phyloP scores from a whole-genome alignment of 371 early-diverging fungal species.

The Rhizopus delemar region DNA sequence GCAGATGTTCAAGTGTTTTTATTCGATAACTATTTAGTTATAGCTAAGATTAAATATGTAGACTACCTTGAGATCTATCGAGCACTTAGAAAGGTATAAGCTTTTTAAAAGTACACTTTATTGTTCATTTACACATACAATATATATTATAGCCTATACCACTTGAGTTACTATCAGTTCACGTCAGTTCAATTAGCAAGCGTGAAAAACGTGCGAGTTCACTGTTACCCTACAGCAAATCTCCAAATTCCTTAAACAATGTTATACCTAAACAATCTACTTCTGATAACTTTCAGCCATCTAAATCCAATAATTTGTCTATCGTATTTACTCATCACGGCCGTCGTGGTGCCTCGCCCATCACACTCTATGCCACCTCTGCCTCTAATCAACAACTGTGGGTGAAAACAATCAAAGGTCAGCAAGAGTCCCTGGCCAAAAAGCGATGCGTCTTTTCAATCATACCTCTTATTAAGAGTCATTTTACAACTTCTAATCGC shows the following conservation, averaged over 20 bases:
- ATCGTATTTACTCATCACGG: slow-evolving; percentile 81
- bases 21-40: slow-evolving; percentile 84
- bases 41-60: slow-evolving; percentile 64
- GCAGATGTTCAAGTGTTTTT: slow-evolving; percentile 76
- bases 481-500: slow-evolving; percentile 18
- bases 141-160: slow-evolving; percentile 65
- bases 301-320: slow-evolving; percentile 45
- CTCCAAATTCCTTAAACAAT: slow-evolving; percentile 23
- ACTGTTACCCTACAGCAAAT: slow-evolving; percentile 39
- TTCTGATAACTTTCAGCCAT: slow-evolving; percentile 41
- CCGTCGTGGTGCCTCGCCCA: slow-evolving; percentile 57
- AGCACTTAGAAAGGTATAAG: slow-evolving; percentile 35
- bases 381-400: slow-evolving; percentile 78
- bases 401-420: slow-evolving; percentile 78
- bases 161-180: slow-evolving; percentile 59
- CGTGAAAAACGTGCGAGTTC: slow-evolving; percentile 36
- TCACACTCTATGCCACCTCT: slow-evolving; percentile 72
- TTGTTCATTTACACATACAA: neutral
- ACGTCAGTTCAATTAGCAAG: slow-evolving; percentile 37
- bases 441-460: slow-evolving; percentile 60
- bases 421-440: slow-evolving; percentile 55
- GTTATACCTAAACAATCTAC: slow-evolving; percentile 63
- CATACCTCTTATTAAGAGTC: slow-evolving; percentile 17
- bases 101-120: neutral
- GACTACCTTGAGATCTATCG: slow-evolving; percentile 40